phyloP scores from a whole-genome alignment of 2,329 filamentous ascomycete species.

The Alternaria sp. region DNA sequence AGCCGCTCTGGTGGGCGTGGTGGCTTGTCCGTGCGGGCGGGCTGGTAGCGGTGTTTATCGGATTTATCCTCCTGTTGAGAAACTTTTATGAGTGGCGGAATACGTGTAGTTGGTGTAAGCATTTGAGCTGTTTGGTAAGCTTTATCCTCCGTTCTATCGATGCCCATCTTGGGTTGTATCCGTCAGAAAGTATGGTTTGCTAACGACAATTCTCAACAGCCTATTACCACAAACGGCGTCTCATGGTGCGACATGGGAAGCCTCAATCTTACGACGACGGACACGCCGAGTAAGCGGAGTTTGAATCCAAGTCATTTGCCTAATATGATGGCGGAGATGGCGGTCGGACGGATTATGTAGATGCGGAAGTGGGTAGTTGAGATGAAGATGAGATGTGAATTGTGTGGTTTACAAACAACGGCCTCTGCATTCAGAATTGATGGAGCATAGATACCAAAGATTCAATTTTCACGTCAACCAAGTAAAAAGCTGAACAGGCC shows the following conservation, averaged over 20 bases:
- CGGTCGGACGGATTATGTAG: background rate
- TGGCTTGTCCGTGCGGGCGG: conserved; percentile 84
- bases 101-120: conserved; percentile 91
- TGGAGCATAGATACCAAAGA: conserved; percentile 1
- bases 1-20: conserved; percentile 97
- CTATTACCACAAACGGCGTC: conserved; percentile 31
- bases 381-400: background rate
- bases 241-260: conserved; percentile 48
- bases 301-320: conserved; percentile 4
- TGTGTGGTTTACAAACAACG: background rate
- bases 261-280: conserved; percentile 29
- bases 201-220: conserved; percentile 9
- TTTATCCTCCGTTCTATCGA: background rate
- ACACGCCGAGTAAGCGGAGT: conserved; percentile 4
- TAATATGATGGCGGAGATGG: conserved; percentile 1
- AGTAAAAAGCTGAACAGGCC: background rate
- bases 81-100: conserved; percentile 86
- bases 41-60: conserved; percentile 79
- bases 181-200: background rate
- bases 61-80: conserved; percentile 84
- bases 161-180: background rate
- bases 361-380: background rate
- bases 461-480: background rate
- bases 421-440: background rate
- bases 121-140: conserved; percentile 89